Percentiles rank a stretch among this genome's conserved stretches.
These are phyloP conservation scores for Omphalotus guepiniiformis DNA, from an alignment of 768 basidiomycete species.

Conservation along the genomic window DNA sequence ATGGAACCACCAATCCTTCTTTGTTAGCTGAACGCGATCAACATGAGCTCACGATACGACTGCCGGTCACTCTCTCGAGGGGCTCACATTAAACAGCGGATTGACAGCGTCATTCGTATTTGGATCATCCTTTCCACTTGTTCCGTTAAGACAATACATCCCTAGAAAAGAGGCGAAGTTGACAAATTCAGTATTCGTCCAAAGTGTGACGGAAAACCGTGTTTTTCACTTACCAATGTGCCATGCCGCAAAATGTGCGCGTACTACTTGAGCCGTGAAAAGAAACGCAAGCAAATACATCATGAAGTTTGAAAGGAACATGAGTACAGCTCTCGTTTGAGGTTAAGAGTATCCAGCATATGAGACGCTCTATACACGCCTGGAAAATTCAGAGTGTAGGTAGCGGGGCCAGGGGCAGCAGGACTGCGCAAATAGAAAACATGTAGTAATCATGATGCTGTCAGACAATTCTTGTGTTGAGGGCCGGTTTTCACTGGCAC, in stretches of 20 bases:
- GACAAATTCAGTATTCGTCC: background rate
- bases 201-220: background rate
- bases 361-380: too few relatives aligned
- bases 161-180: background rate
- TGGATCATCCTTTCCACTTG: conserved; percentile 24
- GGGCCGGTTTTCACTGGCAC: too few relatives aligned
- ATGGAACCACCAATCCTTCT: conserved; percentile 40
- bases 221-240: conserved; percentile 2
- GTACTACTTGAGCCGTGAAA: background rate
- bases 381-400: too few relatives aligned
- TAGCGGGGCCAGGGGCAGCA: too few relatives aligned
- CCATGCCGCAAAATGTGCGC: conserved; percentile 12
- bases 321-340: too few relatives aligned
- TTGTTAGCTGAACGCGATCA: conserved; percentile 21
- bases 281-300: too few relatives aligned
- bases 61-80: background rate
- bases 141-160: conserved; percentile 13
- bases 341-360: too few relatives aligned
- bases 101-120: conserved; percentile 27
- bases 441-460: too few relatives aligned
- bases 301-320: too few relatives aligned
- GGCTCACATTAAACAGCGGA: conserved; percentile 29
- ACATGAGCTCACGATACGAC: too few relatives aligned
- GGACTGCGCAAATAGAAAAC: too few relatives aligned
- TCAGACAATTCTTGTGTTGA: too few relatives aligned